Percentiles rank a stretch among this genome's conserved stretches.
Evolutionary conservation across 768 basidiomycete species (phyloP).

Genomic region (Podaxis sp.): DNA sequence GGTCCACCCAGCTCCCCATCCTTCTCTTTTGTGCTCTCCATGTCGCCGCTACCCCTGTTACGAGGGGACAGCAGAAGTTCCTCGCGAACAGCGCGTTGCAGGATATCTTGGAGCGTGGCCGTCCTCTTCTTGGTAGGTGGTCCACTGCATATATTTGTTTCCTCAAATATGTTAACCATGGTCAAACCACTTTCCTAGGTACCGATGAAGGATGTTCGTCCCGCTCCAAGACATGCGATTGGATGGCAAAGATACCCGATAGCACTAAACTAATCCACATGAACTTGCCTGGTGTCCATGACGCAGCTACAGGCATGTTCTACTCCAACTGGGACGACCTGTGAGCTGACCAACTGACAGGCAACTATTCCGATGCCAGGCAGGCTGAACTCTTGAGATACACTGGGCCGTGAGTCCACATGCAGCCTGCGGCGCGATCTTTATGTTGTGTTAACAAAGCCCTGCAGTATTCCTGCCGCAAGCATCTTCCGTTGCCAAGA

Average conservation of each 20-base stretch:
- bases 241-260: slow-evolving; percentile 47
- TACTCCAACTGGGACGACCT: background rate
- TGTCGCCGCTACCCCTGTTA: slow-evolving; percentile 4
- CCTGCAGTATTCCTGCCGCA: slow-evolving; percentile 33
- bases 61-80: background rate
- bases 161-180: background rate
- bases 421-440: no score
- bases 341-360: slow-evolving; percentile 22
- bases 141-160: background rate
- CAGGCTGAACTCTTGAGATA: slow-evolving; percentile 42
- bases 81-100: background rate
- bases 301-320: slow-evolving; percentile 43
- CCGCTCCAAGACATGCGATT: slow-evolving; percentile 36
- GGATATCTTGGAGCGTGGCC: slow-evolving; percentile 9
- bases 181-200: slow-evolving; percentile 22
- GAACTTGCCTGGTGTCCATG: slow-evolving; percentile 56
- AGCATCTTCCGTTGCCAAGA: slow-evolving; percentile 42
- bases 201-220: slow-evolving; percentile 34
- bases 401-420: slow-evolving; percentile 39
- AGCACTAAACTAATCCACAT: slow-evolving; percentile 43
- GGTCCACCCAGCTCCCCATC: background rate
- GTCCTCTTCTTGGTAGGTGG: slow-evolving; percentile 9
- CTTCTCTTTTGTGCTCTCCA: background rate
- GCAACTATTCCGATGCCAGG: slow-evolving; percentile 44
- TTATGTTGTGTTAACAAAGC: background rate